Evolutionary conservation across 768 basidiomycete genomes (phyloP), one percentile per base, ranked within the genome.

Genomic region (Leccinum boreale): DNA sequence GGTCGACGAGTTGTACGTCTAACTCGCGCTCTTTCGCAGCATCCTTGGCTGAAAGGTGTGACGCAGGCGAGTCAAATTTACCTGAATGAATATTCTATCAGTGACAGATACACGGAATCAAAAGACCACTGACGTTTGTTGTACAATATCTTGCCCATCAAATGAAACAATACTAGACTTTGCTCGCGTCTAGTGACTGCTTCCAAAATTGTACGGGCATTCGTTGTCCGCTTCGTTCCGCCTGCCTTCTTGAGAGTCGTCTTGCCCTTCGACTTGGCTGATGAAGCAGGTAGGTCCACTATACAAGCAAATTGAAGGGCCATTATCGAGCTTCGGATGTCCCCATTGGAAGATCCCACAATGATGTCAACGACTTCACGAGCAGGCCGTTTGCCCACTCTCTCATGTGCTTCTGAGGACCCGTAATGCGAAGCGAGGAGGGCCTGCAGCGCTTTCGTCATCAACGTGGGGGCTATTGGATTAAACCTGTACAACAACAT

Each of bases 241-340:
- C 57, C 58, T 26, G 45, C 55, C 28, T 58, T 74, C 68, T 74
- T 66, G 46, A 74, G 66, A 74, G 76, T 60, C 63, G 66, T 58
- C 67, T 70, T 57, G 63, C 66, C 52, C 49, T 64, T 66, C 26
- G 58, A 60, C 51, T 61, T 70, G 6, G 14, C 42, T 11, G 60
- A 58, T 19, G 53, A 50, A 31, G 61, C 44, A 1, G 67, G 58
- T 19, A 70, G 58, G 42, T 79, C 72, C 21, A 77, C 73, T 17
- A 82, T 71, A 69, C 81, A 96, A 1, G 87, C 84, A 66, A 99
- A 94, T 68, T 99, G 91, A 6, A 98, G 78, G 0, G 89, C 86
- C 86, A 96, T 98, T 59, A 98, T 83, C 1, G 95, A 96, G 56
- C 90, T 91, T 45, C 97, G 80, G 36, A 99, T 90, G 67, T 99